Evolutionary conservation across 306 rosid genomes (phyloP), one percentile per base, ranked within the genome.

Genomic region (Arachis stenosperma): DNA sequence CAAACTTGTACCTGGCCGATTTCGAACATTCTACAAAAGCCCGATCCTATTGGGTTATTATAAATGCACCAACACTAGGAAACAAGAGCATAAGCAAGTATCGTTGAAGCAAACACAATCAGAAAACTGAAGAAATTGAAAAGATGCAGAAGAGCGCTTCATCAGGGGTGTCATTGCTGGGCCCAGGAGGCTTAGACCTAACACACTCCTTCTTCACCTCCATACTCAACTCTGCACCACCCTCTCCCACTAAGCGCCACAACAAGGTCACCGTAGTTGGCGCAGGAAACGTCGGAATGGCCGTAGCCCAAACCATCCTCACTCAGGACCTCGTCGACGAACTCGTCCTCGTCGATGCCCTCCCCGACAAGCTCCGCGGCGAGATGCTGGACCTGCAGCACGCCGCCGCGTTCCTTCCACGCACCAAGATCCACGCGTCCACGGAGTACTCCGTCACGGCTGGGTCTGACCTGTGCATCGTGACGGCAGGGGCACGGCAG

Each of bases 201-300:
- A 65, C 86, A 29, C 82, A 82, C 13, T 73, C 88, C 43, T 88
- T 94, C 88, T 94, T 94, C 88, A 85, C 75, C 58, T 60, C 96
- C 63, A 83, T 91, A 30, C 57, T 57, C 7, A 53, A 78, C 68
- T 84, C 95, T 4, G 78, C 83, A 6, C 82, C 91, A 0, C 89
- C 92, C 6, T 91, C 94, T 8, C 75, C 86, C 3, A 75, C 90
- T 0, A 89, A 88, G 6, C 88, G 88, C 70, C 87, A 81, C 81
- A 81, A 72, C 51, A 93, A 93, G 71, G 73, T 90, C 81, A 86
- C 97, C 12, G 94, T 91, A 61, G 69, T 93, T 15, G 98, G 97
- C 0, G 88, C 92, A 9, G 98, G 98, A 9, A 93, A 93, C 57
- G 98, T 93, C 9, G 98, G 98, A 36, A 93, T 93, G 98, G 98